Evolutionary conservation across 441 rosid species (phyloP), one percentile per base, ranked within the genome.

Genomic region (Isatis lusitanica): DNA sequence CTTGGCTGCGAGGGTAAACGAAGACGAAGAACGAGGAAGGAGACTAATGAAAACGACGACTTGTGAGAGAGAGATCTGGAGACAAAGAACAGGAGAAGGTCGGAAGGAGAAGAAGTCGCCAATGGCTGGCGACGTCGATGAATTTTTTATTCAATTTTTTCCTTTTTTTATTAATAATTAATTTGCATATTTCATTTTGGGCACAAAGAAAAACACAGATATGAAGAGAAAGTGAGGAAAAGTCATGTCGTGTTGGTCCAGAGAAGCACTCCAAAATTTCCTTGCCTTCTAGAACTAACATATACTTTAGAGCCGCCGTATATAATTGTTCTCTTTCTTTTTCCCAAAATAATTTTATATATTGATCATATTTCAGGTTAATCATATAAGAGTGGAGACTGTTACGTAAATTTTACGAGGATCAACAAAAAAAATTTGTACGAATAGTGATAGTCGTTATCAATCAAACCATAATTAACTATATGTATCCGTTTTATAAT

Each of bases 111-210:
- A 68, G 66, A 58, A 71, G 80, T 77, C 80, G 73, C 76, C 73
- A 43, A 70, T 77, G 76, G 80, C 73, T 77, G 76, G 73, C 80
- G 80, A 77, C 76, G 63, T 40, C 73, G 51, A 77, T 24, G 58
- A 76, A 39, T 64, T 51, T 70, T 57, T 66, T 66, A 59, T 74
- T 74, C 48, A 51, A 56, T n/a, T 18, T 63, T 64, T 42, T 0
- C 9, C 6, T 0, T 8, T 63, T 56, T 30, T 2, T 21, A 2
- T 50, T 18, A 0, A 11, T 36, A 9, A 24, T 38, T 62, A 9
- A 7, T 17, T 30, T 33, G 0, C 6, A 0, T 26, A 16, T 60
- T 57, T 75, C 59, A 35, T 35, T 55, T 70, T 63, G 46, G 12
- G 65, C 31, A 69, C 9, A 28, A 18, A 63, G 28, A 16, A 18